These are phyloP conservation scores for Rhodosporidiobolus sp. DNA, from an alignment of 768 basidiomycete genomes.

Conservation along the genomic window DNA sequence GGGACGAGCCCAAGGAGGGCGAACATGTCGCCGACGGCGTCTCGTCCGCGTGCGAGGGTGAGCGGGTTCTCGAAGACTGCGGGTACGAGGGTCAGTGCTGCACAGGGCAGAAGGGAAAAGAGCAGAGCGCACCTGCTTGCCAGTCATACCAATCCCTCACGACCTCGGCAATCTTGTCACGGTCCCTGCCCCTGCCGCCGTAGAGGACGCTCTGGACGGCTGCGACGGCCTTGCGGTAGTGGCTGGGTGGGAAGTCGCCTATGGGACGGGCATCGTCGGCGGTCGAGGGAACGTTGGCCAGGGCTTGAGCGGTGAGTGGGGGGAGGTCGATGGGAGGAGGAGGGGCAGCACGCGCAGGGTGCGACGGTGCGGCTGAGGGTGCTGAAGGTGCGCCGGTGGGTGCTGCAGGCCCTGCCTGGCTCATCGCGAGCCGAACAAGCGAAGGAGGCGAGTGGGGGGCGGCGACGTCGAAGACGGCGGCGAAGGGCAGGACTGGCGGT, in stretches of 20 bases:
- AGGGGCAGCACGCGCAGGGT: too few relatives aligned
- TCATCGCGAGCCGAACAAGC: too few relatives aligned
- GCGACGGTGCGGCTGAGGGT: too few relatives aligned
- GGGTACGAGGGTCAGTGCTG: not conserved
- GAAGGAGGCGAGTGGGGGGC: too few relatives aligned
- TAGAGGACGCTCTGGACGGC: slow-evolving; percentile 28
- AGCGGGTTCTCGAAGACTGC: slow-evolving; percentile 38
- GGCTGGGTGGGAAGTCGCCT: not conserved
- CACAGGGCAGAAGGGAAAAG: too few relatives aligned
- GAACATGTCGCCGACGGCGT: slow-evolving; percentile 31
- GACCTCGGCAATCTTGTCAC: slow-evolving; percentile 6
- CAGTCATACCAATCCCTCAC: slow-evolving; percentile 16
- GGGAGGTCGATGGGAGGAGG: too few relatives aligned
- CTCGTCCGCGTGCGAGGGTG: slow-evolving; percentile 23
- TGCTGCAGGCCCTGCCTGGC: too few relatives aligned
- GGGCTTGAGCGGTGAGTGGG: not conserved
- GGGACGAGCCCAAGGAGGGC: slow-evolving; percentile 28
- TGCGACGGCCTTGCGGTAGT: slow-evolving; percentile 13
- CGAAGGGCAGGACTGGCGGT: too few relatives aligned
- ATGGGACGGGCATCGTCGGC: not conserved
- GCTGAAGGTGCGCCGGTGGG: too few relatives aligned
- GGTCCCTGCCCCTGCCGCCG: slow-evolving; percentile 20
- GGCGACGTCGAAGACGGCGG: too few relatives aligned
- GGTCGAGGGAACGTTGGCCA: not conserved
- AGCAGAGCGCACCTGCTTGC: slow-evolving; percentile 15